Conservation (phyloP, 495 filamentous ascomycete species). For the Apiosordaria backusii region DNA sequence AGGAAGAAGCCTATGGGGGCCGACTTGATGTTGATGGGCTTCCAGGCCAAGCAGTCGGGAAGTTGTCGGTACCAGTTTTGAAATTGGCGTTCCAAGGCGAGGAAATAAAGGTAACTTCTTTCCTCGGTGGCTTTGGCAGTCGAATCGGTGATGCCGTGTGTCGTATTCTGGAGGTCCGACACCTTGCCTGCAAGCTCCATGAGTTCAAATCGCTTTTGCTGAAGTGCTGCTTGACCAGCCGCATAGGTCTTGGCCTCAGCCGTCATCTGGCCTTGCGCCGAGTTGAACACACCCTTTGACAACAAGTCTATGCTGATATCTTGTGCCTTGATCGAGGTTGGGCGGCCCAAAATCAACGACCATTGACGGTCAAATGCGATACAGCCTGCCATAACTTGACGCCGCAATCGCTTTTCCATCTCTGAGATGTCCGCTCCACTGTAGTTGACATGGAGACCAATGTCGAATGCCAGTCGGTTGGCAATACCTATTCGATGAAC, state of each 20-base stretch:
- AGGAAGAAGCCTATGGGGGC: conserved; percentile 52
- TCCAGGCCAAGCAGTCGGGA: conserved; percentile 47
- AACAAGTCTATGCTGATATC: conserved; percentile 47
- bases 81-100: conserved; percentile 47
- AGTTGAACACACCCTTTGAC: conserved; percentile 30
- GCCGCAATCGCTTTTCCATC: conserved; percentile 41
- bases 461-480: conserved; percentile 48
- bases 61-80: conserved; percentile 50
- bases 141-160: conserved; percentile 14
- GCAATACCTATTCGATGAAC: conserved; percentile 37
- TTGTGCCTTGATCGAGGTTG: conserved; percentile 49
- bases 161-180: conserved; percentile 37
- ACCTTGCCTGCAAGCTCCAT: conserved; percentile 52
- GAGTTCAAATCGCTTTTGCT: conserved; percentile 47
- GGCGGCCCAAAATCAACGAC: conserved; percentile 49
- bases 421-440: conserved; percentile 35
- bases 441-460: conserved; percentile 48
- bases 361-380: conserved; percentile 52
- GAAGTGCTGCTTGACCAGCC: conserved; percentile 40
- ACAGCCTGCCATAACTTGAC: conserved; percentile 48
- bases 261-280: conserved; percentile 17
- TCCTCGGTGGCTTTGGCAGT: conserved; percentile 32
- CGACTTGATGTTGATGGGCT: conserved; percentile 44
- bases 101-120: conserved; percentile 44
- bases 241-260: conserved; percentile 9